phyloP scores from a whole-genome alignment of 495 filamentous ascomycete species.

The Antarctomyces pellizariae region DNA sequence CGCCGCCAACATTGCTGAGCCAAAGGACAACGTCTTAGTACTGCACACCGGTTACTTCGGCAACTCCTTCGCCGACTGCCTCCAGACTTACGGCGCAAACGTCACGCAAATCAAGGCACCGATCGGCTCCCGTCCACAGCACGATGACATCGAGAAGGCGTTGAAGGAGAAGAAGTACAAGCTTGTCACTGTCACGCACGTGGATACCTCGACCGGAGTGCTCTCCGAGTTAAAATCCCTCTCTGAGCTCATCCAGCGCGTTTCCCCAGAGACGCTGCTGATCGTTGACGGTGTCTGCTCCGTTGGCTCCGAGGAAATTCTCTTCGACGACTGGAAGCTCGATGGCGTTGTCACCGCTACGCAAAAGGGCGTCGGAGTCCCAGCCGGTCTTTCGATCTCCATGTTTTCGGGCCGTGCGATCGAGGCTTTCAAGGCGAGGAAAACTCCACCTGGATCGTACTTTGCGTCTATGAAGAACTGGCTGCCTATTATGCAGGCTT shows the following conservation, averaged over 20 bases:
- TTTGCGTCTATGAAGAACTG: conserved; percentile 94
- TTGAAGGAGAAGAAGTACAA: conserved; percentile 80
- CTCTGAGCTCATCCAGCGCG: conserved; percentile 54
- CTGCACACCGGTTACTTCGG: conserved; percentile 94
- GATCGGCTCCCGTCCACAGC: conserved; percentile 70
- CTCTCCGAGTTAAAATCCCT: conserved; percentile 71
- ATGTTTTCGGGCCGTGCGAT: conserved; percentile 87
- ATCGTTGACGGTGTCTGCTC: conserved; percentile 93
- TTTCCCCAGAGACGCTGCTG: conserved; percentile 75
- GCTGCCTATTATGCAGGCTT: conserved; percentile 97
- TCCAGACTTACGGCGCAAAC: conserved; percentile 72
- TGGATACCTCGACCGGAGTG: conserved; percentile 91
- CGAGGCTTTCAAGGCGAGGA: conserved; percentile 50
- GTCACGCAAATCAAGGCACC: conserved; percentile 75
- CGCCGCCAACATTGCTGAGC: conserved; percentile 70
- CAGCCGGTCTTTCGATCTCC: conserved; percentile 77
- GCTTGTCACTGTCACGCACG: conserved; percentile 80
- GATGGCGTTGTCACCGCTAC: conserved; percentile 85
- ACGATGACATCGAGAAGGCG: conserved; percentile 66
- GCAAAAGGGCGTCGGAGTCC: conserved; percentile 91
- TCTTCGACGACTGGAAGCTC: conserved; percentile 82
- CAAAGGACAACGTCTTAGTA: conserved; percentile 73
- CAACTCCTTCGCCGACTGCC: conserved; percentile 80
- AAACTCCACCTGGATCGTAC: conserved; percentile 60
- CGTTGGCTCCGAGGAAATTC: conserved; percentile 86